Evolutionary conservation across 2,329 filamentous ascomycete species (phyloP).

Genomic region (Monilinia fructicola): DNA sequence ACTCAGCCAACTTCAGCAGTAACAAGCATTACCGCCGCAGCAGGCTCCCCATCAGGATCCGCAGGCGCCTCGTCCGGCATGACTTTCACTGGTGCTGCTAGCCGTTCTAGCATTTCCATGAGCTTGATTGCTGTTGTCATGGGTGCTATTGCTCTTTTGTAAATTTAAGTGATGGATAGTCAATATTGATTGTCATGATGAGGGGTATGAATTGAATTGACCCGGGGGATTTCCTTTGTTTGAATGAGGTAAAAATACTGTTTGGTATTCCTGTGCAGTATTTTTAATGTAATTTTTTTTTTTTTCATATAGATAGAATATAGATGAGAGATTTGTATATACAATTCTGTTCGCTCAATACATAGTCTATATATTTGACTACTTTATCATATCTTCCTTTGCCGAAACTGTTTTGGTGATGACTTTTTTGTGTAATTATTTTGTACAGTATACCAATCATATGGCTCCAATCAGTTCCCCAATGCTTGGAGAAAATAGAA

Average conservation of each 20-base stretch:
- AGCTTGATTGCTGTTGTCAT: slow-evolving; percentile 4
- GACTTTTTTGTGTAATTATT: no score
- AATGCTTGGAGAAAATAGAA: no score
- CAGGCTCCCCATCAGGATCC: neutral
- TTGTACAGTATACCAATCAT: no score
- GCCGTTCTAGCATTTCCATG: slow-evolving; percentile 13
- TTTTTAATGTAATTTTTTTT: slow-evolving; percentile 10
- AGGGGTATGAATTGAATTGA: slow-evolving; percentile 1
- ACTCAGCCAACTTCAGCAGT: neutral
- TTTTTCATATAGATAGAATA: neutral
- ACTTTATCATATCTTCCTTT: neutral
- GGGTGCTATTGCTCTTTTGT: slow-evolving; percentile 17
- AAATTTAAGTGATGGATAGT: neutral
- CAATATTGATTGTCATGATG: neutral
- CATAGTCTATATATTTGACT: neutral
- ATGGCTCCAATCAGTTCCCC: no score
- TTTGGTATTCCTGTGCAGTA: neutral
- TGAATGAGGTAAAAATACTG: slow-evolving; percentile 6
- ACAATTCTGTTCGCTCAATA: neutral
- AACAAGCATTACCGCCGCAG: neutral
- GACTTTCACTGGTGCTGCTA: slow-evolving; percentile 13
- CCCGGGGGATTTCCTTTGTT: slow-evolving; percentile 7
- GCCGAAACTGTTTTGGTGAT: no score
- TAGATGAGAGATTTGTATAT: neutral
- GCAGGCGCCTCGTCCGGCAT: neutral